phyloP scores from a whole-genome alignment of 768 basidiomycete species.

The Leucosporidium creatinivorum region DNA sequence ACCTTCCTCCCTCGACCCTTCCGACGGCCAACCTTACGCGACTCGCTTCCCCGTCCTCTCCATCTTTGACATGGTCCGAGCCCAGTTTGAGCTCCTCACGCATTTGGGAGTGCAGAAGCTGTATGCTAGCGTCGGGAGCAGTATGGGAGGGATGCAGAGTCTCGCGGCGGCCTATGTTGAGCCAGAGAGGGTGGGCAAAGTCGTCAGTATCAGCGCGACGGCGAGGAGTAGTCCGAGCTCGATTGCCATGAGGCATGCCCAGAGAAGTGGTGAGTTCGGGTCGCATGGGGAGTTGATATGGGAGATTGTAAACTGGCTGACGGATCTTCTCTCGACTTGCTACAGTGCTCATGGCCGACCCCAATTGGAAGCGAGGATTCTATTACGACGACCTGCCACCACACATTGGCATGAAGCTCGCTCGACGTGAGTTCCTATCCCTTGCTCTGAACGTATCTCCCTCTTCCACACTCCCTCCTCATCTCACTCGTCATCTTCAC shows the following conservation, averaged over 20 bases:
- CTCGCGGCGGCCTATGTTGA: slow-evolving; percentile 88
- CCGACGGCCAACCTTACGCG: slow-evolving; percentile 60
- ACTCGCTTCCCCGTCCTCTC: slow-evolving; percentile 85
- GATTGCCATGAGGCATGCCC: slow-evolving; percentile 92
- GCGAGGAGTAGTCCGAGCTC: slow-evolving; percentile 85
- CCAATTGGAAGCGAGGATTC: slow-evolving; percentile 98
- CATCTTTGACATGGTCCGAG: slow-evolving; percentile 94
- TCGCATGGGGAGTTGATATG: no score
- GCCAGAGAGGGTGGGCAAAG: slow-evolving; percentile 77
- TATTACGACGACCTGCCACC: slow-evolving; percentile 94
- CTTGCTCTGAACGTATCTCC: no score
- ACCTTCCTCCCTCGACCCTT: slow-evolving; percentile 71
- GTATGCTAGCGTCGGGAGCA: slow-evolving; percentile 87
- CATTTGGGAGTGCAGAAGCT: slow-evolving; percentile 72
- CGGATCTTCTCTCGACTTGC: background rate
- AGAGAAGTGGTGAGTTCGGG: slow-evolving; percentile 73
- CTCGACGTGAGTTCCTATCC: slow-evolving; percentile 62
- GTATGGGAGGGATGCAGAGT: slow-evolving; percentile 98
- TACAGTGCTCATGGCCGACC: slow-evolving; percentile 97
- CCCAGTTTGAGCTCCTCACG: slow-evolving; percentile 80
- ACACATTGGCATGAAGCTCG: slow-evolving; percentile 96
- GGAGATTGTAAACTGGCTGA: background rate
- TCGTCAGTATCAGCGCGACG: slow-evolving; percentile 91
- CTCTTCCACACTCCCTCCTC: no score
- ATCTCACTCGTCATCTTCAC: no score